Percentiles rank a stretch among this genome's conserved stretches.
phyloP scores from a whole-genome alignment of 2,329 filamentous ascomycete genomes.

The Neophaeococcomyces aloes region DNA sequence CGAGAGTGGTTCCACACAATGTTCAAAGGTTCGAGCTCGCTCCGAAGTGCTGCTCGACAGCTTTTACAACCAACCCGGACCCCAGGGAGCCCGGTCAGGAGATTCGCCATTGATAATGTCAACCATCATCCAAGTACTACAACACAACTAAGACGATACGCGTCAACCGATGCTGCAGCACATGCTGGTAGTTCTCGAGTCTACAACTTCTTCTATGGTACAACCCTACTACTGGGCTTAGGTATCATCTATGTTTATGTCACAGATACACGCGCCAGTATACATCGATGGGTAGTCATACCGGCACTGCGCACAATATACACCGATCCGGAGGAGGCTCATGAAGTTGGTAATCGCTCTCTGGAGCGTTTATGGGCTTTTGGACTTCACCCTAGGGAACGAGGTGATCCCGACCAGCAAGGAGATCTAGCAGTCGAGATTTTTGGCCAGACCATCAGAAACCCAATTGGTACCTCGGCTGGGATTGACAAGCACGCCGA shows the following conservation, averaged over 20 bases:
- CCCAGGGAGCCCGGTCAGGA: neutral
- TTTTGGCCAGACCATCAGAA: constrained; percentile 66
- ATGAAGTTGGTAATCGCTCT: constrained; percentile 62
- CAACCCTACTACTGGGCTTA: constrained; percentile 41
- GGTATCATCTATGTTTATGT: constrained; percentile 52
- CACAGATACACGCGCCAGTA: constrained; percentile 63
- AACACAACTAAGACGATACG: constrained; percentile 9
- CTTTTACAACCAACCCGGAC: too few relatives aligned
- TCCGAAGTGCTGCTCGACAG: too few relatives aligned
- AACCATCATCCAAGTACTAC: neutral
- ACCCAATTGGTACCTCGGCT: constrained; percentile 89
- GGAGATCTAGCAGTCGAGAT: constrained; percentile 52
- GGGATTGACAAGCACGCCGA: constrained; percentile 92
- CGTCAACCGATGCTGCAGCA: constrained; percentile 24
- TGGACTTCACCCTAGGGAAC: constrained; percentile 71
- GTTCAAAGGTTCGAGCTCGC: too few relatives aligned
- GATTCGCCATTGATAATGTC: neutral
- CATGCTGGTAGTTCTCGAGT: constrained; percentile 25
- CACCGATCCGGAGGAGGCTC: constrained; percentile 65
- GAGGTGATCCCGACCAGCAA: constrained; percentile 48
- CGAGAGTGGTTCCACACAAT: too few relatives aligned
- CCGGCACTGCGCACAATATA: constrained; percentile 33
- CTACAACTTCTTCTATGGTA: constrained; percentile 44
- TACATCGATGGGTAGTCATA: constrained; percentile 57
- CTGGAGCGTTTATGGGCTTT: constrained; percentile 64